Conservation (phyloP, 179 eudicot genomes). For the Nepenthes alata region DNA sequence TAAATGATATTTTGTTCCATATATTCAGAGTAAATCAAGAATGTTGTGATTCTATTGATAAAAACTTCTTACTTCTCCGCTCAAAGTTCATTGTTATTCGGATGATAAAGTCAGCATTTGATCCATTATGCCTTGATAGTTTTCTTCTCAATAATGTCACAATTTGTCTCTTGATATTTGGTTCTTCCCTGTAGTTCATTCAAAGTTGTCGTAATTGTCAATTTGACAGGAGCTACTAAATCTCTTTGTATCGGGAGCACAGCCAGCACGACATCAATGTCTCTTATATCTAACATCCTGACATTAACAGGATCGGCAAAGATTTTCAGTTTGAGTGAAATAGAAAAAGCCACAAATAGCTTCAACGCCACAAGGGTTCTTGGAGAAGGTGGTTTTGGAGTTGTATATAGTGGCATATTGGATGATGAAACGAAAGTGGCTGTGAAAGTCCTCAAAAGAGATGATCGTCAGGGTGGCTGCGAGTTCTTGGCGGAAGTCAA, state of each 20-base stretch:
- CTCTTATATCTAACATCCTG: constrained; percentile 47
- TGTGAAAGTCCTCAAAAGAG: constrained; percentile 80
- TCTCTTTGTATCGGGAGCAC: constrained; percentile 39
- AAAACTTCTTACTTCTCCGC: too few relatives aligned
- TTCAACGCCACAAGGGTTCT: constrained; percentile 50
- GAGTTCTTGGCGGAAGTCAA: constrained; percentile 96
- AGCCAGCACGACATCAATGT: constrained; percentile 42
- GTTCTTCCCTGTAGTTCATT: neutral
- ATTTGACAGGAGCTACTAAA: constrained; percentile 37
- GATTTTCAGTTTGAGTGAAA: constrained; percentile 48
- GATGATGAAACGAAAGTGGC: constrained; percentile 73
- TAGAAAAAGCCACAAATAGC: constrained; percentile 60
- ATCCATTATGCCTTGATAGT: too few relatives aligned
- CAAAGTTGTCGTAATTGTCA: neutral
- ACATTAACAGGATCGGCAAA: constrained; percentile 67
- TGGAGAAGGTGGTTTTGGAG: constrained; percentile 98
- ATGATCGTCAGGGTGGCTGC: constrained; percentile 60
- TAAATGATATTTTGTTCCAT: too few relatives aligned
- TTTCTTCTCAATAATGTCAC: too few relatives aligned
- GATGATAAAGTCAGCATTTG: too few relatives aligned
- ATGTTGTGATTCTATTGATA: too few relatives aligned
- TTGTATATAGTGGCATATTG: constrained; percentile 65
- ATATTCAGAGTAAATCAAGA: too few relatives aligned
- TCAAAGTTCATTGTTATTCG: too few relatives aligned
- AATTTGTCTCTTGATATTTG: neutral